Percentiles rank a stretch among this genome's conserved stretches.
Conservation (phyloP, 768 basidiomycete species). For the Panaeolus cyanescens region DNA sequence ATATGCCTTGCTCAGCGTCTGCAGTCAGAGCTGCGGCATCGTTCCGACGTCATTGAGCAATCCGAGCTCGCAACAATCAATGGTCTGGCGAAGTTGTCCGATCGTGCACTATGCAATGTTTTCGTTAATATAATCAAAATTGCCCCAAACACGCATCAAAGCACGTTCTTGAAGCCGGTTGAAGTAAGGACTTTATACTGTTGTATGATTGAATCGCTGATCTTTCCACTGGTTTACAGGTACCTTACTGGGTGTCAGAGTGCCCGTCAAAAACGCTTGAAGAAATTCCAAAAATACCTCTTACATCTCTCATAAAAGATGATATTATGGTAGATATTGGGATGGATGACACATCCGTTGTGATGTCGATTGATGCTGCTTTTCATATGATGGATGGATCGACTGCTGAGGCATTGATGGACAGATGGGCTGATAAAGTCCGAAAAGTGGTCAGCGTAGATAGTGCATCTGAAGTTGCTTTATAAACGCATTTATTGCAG, state of each 20-base stretch:
- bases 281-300: conserved; percentile 19
- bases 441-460: conserved; percentile 15
- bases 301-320: conserved; percentile 26
- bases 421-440: conserved; percentile 20
- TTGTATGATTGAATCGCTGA: background rate
- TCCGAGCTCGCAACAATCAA: conserved; percentile 36
- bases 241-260: conserved; percentile 36
- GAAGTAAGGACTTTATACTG: conserved; percentile 28
- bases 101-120: conserved; percentile 40
- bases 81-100: conserved; percentile 33
- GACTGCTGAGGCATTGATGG: conserved; percentile 24
- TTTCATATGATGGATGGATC: conserved; percentile 22
- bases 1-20: conserved; percentile 32
- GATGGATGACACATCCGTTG: conserved; percentile 18
- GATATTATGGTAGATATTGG: conserved; percentile 34
- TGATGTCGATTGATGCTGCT: conserved; percentile 34
- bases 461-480: background rate
- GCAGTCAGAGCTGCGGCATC: conserved; percentile 34
- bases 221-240: conserved; percentile 21
- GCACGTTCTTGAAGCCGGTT: conserved; percentile 28
- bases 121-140: conserved; percentile 45
- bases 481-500: too few species aligned
- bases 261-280: conserved; percentile 10
- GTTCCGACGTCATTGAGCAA: conserved; percentile 43
- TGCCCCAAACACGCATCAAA: conserved; percentile 14